Percentiles rank a stretch among this genome's conserved stretches.
phyloP scores from a whole-genome alignment of 2,329 filamentous ascomycete genomes.

The Xylaria sp. region DNA sequence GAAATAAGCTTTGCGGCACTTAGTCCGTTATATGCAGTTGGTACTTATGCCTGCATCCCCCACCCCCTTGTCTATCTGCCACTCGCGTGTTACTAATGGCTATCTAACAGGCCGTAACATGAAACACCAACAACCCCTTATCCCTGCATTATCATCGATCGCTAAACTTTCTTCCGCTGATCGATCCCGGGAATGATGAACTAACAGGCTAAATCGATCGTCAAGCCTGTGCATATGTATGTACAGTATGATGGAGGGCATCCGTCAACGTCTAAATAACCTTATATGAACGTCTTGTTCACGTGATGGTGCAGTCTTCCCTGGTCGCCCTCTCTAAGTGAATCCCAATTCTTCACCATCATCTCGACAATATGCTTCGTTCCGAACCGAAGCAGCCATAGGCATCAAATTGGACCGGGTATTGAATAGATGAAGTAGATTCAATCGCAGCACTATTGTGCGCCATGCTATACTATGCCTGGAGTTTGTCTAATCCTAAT shows the following conservation, averaged over 20 bases:
- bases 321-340: background rate
- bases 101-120: background rate
- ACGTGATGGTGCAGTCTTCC: background rate
- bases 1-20: no score
- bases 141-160: conserved; percentile 8
- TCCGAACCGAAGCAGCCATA: background rate
- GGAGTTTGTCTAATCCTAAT: conserved; percentile 26
- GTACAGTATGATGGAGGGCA: background rate
- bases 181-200: background rate
- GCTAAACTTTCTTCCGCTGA: background rate
- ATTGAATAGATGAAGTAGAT: conserved; percentile 4
- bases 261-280: conserved; percentile 2
- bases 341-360: background rate
- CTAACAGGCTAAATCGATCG: conserved; percentile 12
- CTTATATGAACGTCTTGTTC: conserved; percentile 13
- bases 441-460: conserved; percentile 30
- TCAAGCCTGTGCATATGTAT: background rate
- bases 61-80: no score
- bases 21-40: no score
- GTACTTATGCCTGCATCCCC: no score
- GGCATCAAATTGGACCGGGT: background rate
- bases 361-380: background rate
- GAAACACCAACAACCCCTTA: conserved; percentile 2
- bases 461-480: conserved; percentile 34
- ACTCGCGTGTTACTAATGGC: no score